Evolutionary conservation across 257 asterid species (phyloP).

Genomic region (Marsdenia floribunda): DNA sequence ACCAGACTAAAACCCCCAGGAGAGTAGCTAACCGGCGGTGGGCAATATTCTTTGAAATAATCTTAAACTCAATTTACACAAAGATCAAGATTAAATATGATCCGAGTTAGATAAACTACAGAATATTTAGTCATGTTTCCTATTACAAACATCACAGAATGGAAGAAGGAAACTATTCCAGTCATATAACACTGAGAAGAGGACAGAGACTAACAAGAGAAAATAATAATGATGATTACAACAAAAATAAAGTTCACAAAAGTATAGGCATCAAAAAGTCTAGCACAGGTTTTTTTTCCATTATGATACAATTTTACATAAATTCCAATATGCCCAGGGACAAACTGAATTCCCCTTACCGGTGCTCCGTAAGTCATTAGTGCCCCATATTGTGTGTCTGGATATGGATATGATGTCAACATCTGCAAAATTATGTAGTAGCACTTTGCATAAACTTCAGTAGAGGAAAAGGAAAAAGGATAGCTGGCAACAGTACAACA

Average conservation of each 20-base stretch:
- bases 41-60: not conserved
- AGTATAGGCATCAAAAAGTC: not conserved
- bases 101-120: not conserved
- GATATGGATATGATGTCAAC: constrained; percentile 61
- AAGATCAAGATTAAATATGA: not conserved
- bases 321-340: constrained; percentile 3
- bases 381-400: constrained; percentile 61
- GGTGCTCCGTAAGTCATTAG: constrained; percentile 64
- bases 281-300: not conserved
- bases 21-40: not conserved
- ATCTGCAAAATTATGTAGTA: constrained; percentile 39
- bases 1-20: not conserved
- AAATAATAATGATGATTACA: not conserved
- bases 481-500: not conserved
- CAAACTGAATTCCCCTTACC: constrained; percentile 33
- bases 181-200: not conserved
- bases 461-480: not conserved
- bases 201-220: not conserved
- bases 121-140: not conserved
- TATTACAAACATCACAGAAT: not conserved
- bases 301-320: not conserved
- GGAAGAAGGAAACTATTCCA: not conserved
- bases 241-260: not conserved
- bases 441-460: not conserved
- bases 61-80: not conserved